Percentiles rank a stretch among this genome's conserved stretches.
Conservation (phyloP, 1,139 yeast species). For the Saccharomyces hybrid region DNA sequence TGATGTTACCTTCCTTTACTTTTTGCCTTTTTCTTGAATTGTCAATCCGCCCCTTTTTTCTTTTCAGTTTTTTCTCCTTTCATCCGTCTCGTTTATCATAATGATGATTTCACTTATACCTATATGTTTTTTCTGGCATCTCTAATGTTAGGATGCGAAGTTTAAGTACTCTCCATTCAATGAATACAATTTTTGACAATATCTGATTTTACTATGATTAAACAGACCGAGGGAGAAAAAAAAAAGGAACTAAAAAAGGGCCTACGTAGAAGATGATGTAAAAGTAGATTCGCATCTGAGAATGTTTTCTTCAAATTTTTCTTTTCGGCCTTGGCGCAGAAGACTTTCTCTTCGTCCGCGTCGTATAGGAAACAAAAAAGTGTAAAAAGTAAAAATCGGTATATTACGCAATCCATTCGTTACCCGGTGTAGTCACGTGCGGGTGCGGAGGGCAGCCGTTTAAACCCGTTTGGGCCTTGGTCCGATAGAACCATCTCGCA, state of each 20-base stretch:
- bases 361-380: background rate
- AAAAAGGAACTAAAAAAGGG: background rate
- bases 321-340: background rate
- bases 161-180: slow-evolving; percentile 32
- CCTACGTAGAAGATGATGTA: background rate
- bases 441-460: background rate
- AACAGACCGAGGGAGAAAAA: background rate
- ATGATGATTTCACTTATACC: slow-evolving; percentile 24
- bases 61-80: background rate
- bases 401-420: background rate
- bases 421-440: background rate
- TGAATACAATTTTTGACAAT: slow-evolving; percentile 26
- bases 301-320: background rate
- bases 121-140: slow-evolving; percentile 31
- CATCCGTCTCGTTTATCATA: slow-evolving; percentile 1
- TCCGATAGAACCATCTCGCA: background rate
- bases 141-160: slow-evolving; percentile 31
- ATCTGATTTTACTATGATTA: slow-evolving; percentile 1
- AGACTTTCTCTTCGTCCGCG: background rate
- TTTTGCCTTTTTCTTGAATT: background rate
- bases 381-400: too few relatives aligned
- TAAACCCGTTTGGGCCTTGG: background rate
- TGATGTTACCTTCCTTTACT: background rate
- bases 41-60: slow-evolving; percentile 2
- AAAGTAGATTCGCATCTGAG: background rate